Base-by-base conservation (phyloP, 1,284 basidiomycete species). In the Trametes pubescens region DNA sequence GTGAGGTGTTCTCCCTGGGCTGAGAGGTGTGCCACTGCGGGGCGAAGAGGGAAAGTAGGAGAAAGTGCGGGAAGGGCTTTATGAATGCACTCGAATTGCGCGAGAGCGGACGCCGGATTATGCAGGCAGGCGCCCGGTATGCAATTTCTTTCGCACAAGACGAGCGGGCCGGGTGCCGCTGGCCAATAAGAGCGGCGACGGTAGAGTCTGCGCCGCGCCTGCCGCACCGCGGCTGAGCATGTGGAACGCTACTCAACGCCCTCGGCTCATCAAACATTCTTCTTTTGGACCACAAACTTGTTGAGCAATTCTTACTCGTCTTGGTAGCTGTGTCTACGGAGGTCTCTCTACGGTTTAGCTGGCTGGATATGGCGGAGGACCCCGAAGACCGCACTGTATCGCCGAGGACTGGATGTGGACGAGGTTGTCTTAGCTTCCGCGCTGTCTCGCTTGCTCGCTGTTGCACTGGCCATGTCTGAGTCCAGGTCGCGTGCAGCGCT, bases 351-450 rank as follows among this genome's bases (percentile, higher is more conserved):
- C 16, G 14, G 18, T 18, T 9, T 22, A 3, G 40, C 52, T 22
- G 14, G 53, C 40, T 44, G 16, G 43, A 32, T 8, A 53, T 24
- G 38, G 22, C 21, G 21, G 47, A 46, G 62, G 65, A 66, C 67
- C 67, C 67, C 64, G 65, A 63, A 53, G 37, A 66, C 67, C 55
- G 58, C 58, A 5, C 29, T 51, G 55, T 61, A 51, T 38, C 38
- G 34, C 51, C 5, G 29, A 16, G 21, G 52, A 18, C 21, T 46
- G 47, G 4, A 56, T 32, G 32, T 14, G 11, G 51, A 21, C 51
- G 7, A 29, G 53, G 37, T 34, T 61, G 59, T 52, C 48, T 59
- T 48, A 38, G 48, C 51, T 37, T 34, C n/a, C 21, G 22, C 29
- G 40, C 44, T 37, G 29, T 44, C 32, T 16, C 6, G 3, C 16